Base-by-base conservation (phyloP, 2,329 filamentous ascomycete genomes). In the Penicillium sp. region DNA sequence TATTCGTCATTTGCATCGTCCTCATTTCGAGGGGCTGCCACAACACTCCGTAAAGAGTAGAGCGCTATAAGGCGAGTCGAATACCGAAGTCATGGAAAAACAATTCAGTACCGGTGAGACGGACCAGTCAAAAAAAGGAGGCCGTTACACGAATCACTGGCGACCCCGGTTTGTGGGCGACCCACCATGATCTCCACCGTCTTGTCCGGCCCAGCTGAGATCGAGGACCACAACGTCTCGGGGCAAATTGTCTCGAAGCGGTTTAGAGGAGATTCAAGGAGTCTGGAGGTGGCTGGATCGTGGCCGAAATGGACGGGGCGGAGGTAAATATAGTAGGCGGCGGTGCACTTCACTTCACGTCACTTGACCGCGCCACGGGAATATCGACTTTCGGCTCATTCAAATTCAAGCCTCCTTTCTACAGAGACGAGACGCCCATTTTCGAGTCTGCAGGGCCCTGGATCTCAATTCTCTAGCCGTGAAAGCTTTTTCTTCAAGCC, bases 51-150 rank as follows among this genome's bases (percentile, higher is more conserved):
- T 38, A 25, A 47, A 49, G 35, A 16, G 39, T 27, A 16, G n/a
- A 41, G 39, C 39, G 13, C 22, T 27, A 25, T n/a, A 24, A 3
- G n/a, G 22, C n/a, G 18, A 36, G 2, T 5, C 6, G 3, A 36
- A 41, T 25, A 41, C 20, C 16, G 16, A 27, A 13, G 10, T 13
- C 13, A 10, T 5, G 8, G 7, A 16, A 16, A 54, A 54, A 44
- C 16, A 46, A 22, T 50, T 44, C 44, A 39, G 46, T 55, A 59
- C 59, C 54, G 52, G 60, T 58, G 57, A 58, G 53, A 48, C 46
- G 43, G 44, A 11, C 45, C 30, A 24, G 45, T 38, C 28, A 45
- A 44, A 27, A 27, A 5, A 22, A 14, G 9, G 16, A 40, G 10
- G 18, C 20, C 38, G 25, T 14, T 4, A 14, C 36, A 33, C 58